These are phyloP conservation scores for Dendrobium nobile DNA, from an alignment of 106 monocot genomes.

Conservation along the genomic window DNA sequence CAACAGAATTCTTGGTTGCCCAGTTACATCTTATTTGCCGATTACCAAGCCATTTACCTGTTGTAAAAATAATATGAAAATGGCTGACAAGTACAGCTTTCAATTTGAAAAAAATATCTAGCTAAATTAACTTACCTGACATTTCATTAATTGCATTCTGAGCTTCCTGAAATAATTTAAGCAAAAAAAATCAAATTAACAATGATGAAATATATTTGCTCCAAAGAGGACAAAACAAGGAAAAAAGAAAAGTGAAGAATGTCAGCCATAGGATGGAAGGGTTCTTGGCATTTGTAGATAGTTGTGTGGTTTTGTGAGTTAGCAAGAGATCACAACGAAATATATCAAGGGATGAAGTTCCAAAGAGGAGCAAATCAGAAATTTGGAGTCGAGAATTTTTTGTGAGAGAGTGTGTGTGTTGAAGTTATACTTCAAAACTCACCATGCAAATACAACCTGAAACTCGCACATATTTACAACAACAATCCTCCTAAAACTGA, in stretches of 20 bases:
- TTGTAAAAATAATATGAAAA: neutral
- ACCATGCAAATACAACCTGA: neutral
- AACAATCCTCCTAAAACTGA: too few relatives aligned
- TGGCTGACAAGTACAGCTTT: neutral
- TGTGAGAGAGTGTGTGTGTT: too few relatives aligned
- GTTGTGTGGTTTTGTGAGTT: too few relatives aligned
- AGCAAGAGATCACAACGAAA: too few relatives aligned
- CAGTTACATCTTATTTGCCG: conserved; percentile 72
- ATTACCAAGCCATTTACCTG: conserved; percentile 69
- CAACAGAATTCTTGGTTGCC: conserved; percentile 49
- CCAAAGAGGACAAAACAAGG: neutral
- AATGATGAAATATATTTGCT: neutral
- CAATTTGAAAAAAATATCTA: neutral
- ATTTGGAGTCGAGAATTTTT: too few relatives aligned
- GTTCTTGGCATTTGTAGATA: too few relatives aligned
- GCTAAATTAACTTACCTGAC: conserved; percentile 25
- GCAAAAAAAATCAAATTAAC: conserved; percentile 3
- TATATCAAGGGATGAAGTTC: too few relatives aligned
- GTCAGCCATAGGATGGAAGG: too few relatives aligned
- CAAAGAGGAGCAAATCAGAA: too few relatives aligned
- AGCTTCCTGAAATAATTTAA: conserved; percentile 32
- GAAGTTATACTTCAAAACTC: neutral
- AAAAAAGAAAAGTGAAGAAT: neutral
- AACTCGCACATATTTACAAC: neutral
- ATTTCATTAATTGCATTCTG: conserved; percentile 47